Conservation (phyloP, 306 rosid species). For the Corylus heterophylla region DNA sequence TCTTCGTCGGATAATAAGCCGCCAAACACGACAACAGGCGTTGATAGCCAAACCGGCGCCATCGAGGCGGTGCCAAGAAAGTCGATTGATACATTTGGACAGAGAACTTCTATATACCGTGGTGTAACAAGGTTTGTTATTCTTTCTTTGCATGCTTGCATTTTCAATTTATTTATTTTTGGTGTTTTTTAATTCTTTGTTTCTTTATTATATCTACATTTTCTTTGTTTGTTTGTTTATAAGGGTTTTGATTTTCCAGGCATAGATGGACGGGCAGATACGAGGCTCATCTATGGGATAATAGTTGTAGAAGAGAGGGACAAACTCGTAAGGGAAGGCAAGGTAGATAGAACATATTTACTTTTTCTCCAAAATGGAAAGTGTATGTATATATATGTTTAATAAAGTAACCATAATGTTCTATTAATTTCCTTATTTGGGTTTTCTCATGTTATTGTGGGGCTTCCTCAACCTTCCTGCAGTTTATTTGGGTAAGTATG, state of each 20-base stretch:
- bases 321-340: conserved; percentile 96
- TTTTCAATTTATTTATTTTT: background rate
- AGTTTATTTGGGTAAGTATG: conserved; percentile 91
- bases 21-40: background rate
- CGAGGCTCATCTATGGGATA: conserved; percentile 95
- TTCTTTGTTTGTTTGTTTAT: background rate
- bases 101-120: conserved; percentile 93
- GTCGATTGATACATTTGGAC: conserved; percentile 85
- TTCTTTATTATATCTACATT: too few species aligned
- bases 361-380: background rate
- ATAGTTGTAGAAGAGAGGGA: conserved; percentile 97
- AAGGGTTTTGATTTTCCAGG: conserved; percentile 34
- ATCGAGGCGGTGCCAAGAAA: conserved; percentile 56
- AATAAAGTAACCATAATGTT: background rate
- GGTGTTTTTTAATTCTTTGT: background rate
- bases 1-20: conserved; percentile 63
- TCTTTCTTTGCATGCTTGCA: background rate
- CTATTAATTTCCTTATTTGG: conserved; percentile 16
- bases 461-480: conserved; percentile 45
- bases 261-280: conserved; percentile 98
- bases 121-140: conserved; percentile 78
- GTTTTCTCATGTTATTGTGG: conserved; percentile 22
- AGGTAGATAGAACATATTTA: conserved; percentile 40
- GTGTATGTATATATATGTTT: background rate
- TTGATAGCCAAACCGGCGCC: conserved; percentile 35